Conservation (phyloP, 2,329 filamentous ascomycete species). For the Nemania sp. region DNA sequence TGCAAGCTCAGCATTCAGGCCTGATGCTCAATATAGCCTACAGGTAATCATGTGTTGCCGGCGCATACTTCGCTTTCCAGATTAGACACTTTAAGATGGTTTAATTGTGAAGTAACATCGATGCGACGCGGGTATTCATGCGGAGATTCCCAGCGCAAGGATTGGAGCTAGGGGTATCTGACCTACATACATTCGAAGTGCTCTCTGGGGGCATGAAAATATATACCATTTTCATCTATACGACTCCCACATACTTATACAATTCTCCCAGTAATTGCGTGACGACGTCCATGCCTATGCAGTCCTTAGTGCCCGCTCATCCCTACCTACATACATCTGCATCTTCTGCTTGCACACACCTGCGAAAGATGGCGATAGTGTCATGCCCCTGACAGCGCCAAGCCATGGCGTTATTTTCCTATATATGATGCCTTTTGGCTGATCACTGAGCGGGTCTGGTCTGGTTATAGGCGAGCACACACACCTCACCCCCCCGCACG, state of each 20-base stretch:
- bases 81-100: constrained; percentile 16
- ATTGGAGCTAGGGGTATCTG: neutral
- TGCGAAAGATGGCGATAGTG: neutral
- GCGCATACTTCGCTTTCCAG: constrained; percentile 15
- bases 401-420: constrained; percentile 40
- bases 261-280: constrained; percentile 5
- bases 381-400: constrained; percentile 28
- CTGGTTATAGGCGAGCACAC: constrained; percentile 27
- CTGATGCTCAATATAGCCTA: neutral
- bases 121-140: constrained; percentile 4
- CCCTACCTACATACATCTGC: too few species aligned
- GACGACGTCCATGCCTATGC: neutral
- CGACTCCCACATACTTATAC: neutral
- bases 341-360: too few species aligned
- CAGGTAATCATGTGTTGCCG: neutral
- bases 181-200: neutral
- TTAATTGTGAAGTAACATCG: constrained; percentile 1
- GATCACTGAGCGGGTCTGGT: constrained; percentile 22
- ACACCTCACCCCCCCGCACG: constrained; percentile 34
- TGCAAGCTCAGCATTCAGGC: constrained; percentile 15
- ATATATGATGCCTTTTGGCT: constrained; percentile 34
- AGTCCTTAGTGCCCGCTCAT: too few species aligned
- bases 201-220: neutral
- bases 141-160: neutral
- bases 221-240: neutral